Conservation (phyloP, 176 grass and related monocot species). For the Hordeum vulgare region MorexV3_pseudomolecules_assembly NC_058522.1:471420269-471420768, state of each 20-base stretch:
- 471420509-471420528: constrained; percentile 38
- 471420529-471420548: constrained; percentile 32
- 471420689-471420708: constrained; percentile 70
- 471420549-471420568: constrained; percentile 30
- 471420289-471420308: constrained; percentile 3
- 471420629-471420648: constrained; percentile 71
- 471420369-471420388: constrained; percentile 5
- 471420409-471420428: constrained; percentile 12
- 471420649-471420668: constrained; percentile 65
- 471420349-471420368: constrained; percentile 20
- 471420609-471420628: constrained; percentile 42
- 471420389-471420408: constrained; percentile 12
- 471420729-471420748: constrained; percentile 47
- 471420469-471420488: constrained; percentile 61
- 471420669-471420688: constrained; percentile 50
- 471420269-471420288: constrained; percentile 25
- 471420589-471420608: neutral
- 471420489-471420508: constrained; percentile 34
- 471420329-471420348: constrained; percentile 11
- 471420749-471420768: constrained; percentile 70
- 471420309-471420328: neutral
- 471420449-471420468: constrained; percentile 21
- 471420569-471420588: constrained; percentile 15
- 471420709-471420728: constrained; percentile 54
- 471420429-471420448: constrained; percentile 13